Conservation (phyloP, 805 yeast species). For the Lipomyces orientalis region DNA sequence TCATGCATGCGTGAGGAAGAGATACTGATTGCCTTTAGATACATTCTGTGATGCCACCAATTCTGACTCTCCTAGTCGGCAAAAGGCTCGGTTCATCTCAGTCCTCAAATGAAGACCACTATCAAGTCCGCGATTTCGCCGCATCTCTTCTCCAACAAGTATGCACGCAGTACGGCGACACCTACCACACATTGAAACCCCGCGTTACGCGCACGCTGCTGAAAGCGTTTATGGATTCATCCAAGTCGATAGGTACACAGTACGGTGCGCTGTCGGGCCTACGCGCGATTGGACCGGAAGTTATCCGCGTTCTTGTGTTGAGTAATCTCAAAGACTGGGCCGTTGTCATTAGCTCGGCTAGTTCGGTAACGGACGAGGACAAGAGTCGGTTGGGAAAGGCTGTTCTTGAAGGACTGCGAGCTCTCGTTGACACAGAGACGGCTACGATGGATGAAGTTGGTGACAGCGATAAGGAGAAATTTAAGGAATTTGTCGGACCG, state of each 20-base stretch:
- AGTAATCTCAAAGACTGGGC: slow-evolving; percentile 86
- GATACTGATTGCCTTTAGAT: slow-evolving; percentile 55
- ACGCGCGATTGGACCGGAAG: slow-evolving; percentile 83
- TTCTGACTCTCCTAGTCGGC: slow-evolving; percentile 85
- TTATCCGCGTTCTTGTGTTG: slow-evolving; percentile 77
- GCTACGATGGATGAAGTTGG: slow-evolving; percentile 42
- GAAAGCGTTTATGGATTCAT: slow-evolving; percentile 85
- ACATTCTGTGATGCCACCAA: slow-evolving; percentile 96
- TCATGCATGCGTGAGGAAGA: neutral
- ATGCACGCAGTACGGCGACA: slow-evolving; percentile 77
- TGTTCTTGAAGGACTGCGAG: slow-evolving; percentile 60
- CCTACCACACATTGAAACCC: slow-evolving; percentile 88
- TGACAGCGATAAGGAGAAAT: slow-evolving; percentile 34
- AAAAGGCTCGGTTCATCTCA: slow-evolving; percentile 74
- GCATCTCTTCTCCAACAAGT: slow-evolving; percentile 81
- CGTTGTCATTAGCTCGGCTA: slow-evolving; percentile 41
- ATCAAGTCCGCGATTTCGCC: slow-evolving; percentile 85
- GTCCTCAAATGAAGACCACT: slow-evolving; percentile 45
- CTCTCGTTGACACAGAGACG: slow-evolving; percentile 44
- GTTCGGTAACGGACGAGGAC: slow-evolving; percentile 52
- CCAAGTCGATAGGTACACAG: slow-evolving; percentile 84
- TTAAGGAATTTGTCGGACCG: slow-evolving; percentile 27
- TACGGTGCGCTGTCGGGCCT: slow-evolving; percentile 91
- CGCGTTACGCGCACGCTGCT: slow-evolving; percentile 91
- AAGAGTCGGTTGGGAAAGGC: slow-evolving; percentile 55